These are phyloP conservation scores for Nasturtium officinale DNA, from an alignment of 345 rosid genomes.

Conservation along the genomic window DNA sequence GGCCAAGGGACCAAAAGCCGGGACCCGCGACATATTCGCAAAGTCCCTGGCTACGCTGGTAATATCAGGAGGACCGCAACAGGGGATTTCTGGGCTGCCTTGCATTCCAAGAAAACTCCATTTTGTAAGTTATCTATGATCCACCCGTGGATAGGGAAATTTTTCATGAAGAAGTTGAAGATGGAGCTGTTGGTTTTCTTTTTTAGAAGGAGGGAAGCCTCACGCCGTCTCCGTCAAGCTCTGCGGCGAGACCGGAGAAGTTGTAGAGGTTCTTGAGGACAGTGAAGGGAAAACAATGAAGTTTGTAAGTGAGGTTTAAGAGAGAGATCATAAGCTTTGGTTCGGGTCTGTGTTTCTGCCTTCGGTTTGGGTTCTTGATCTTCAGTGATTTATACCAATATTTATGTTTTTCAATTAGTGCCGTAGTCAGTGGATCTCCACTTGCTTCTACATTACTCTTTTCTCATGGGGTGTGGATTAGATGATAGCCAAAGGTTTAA, in stretches of 20 bases:
- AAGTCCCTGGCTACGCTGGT: constrained; percentile 64
- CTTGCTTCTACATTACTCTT: constrained; percentile 8
- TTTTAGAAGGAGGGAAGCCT: constrained; percentile 58
- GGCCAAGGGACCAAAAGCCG: constrained; percentile 48
- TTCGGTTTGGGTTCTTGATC: constrained; percentile 52
- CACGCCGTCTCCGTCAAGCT: constrained; percentile 60
- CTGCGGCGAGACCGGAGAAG: constrained; percentile 52
- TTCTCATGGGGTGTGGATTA: constrained; percentile 20
- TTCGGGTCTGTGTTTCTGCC: constrained; percentile 52
- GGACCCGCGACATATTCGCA: constrained; percentile 48
- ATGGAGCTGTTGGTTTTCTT: constrained; percentile 52
- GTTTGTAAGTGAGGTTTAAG: constrained; percentile 69
- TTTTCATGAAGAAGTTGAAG: constrained; percentile 44
- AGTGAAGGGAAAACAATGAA: constrained; percentile 54
- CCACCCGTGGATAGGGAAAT: constrained; percentile 49
- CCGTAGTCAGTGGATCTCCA: not conserved
- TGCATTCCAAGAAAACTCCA: constrained; percentile 50
- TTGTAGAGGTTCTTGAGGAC: constrained; percentile 57
- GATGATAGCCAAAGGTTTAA: not conserved
- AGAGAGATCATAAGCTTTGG: constrained; percentile 55
- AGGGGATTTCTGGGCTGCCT: constrained; percentile 71
- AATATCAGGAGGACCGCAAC: constrained; percentile 54
- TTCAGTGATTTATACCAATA: not conserved
- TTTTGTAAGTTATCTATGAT: constrained; percentile 45
- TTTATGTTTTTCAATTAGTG: not conserved